Evolutionary conservation across 1,284 basidiomycete species (phyloP).

Genomic region (Ustilago cynodontis): DNA sequence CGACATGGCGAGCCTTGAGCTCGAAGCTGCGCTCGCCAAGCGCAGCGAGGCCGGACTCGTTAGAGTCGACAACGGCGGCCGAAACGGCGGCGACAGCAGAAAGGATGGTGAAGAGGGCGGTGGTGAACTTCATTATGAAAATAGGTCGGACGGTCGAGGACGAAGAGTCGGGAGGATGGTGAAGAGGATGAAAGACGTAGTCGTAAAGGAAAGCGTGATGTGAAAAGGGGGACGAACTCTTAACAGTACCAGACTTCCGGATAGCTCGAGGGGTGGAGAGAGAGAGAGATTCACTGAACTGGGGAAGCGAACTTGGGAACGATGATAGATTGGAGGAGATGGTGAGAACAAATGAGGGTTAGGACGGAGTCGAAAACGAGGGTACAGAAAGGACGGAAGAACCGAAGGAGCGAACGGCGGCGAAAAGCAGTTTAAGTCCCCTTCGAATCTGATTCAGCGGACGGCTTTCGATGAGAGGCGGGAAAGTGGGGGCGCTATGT

Average conservation of each 20-base stretch:
- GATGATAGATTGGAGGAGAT: background rate
- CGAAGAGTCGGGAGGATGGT: background rate
- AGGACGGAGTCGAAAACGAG: background rate
- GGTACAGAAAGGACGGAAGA: constrained; percentile 1
- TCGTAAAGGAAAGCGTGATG: background rate
- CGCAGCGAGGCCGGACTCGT: constrained; percentile 48
- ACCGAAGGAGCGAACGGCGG: background rate
- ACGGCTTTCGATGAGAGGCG: background rate
- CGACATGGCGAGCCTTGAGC: constrained; percentile 57
- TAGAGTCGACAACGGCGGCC: constrained; percentile 34
- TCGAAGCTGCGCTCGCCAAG: constrained; percentile 55
- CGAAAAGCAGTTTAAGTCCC: background rate
- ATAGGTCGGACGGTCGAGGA: constrained; percentile 2
- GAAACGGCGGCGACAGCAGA: constrained; percentile 42
- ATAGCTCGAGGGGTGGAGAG: too few species aligned
- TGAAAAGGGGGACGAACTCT: constrained; percentile 8
- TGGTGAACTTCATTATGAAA: constrained; percentile 57
- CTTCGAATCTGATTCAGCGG: background rate
- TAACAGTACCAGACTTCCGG: constrained; percentile 27
- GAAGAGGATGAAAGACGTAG: constrained; percentile 5
- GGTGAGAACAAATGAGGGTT: background rate
- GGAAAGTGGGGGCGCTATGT: background rate
- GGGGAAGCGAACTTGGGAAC: too few species aligned
- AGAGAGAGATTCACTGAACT: background rate
- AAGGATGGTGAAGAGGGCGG: constrained; percentile 34